phyloP scores from a whole-genome alignment of 345 rosid genomes.

The Erysimum cheiranthoides region DNA sequence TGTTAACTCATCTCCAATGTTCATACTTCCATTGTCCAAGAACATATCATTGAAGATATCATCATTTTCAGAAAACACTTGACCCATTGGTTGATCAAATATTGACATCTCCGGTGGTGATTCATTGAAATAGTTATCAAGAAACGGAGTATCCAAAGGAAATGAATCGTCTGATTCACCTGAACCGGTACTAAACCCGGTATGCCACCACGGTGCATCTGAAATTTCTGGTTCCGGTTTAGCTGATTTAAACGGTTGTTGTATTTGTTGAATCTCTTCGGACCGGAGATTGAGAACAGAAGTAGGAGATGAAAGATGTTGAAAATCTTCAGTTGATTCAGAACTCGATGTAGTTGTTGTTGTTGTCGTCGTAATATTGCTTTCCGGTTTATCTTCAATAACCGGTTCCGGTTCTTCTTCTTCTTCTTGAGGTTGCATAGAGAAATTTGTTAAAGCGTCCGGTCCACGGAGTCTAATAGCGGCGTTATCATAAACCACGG shows the following conservation, averaged over 20 bases:
- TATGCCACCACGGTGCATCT: constrained; percentile 36
- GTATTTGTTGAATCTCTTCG: constrained; percentile 58
- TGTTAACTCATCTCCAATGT: constrained; percentile 46
- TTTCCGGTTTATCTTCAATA: constrained; percentile 41
- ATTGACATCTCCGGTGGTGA: constrained; percentile 55
- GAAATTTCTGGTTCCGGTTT: constrained; percentile 30
- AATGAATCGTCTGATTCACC: constrained; percentile 53
- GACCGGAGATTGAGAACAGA: constrained; percentile 73
- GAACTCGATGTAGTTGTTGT: constrained; percentile 48
- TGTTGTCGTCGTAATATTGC: constrained; percentile 8
- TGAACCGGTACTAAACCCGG: constrained; percentile 46
- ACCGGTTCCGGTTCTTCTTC: constrained; percentile 41
- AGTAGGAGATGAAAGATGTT: constrained; percentile 69
- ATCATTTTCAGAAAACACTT: constrained; percentile 45
- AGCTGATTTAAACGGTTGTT: constrained; percentile 42
- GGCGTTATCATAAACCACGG: constrained; percentile 89
- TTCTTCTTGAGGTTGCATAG: constrained; percentile 49
- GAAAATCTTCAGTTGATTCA: constrained; percentile 71
- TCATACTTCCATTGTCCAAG: constrained; percentile 43
- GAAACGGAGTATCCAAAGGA: constrained; percentile 57
- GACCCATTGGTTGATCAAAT: constrained; percentile 53
- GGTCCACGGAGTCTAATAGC: constrained; percentile 92
- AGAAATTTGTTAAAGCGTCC: constrained; percentile 81
- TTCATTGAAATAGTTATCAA: constrained; percentile 64
- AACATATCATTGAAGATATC: constrained; percentile 53